Percentiles rank a stretch among this genome's conserved stretches.
Evolutionary conservation across 495 filamentous ascomycete species (phyloP).

Genomic region (Penicillium tannophilum): DNA sequence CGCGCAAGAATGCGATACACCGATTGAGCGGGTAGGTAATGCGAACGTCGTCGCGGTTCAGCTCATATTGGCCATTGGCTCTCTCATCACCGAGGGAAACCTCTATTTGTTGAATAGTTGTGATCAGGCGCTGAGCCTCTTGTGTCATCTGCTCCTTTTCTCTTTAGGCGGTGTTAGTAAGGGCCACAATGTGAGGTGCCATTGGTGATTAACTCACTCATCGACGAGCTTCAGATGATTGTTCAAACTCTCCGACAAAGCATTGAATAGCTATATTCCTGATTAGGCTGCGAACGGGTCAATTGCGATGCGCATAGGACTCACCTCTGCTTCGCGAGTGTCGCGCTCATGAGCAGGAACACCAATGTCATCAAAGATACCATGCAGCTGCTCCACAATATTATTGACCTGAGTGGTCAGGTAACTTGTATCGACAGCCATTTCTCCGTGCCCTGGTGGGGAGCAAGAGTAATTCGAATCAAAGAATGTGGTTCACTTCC

Average conservation of each 20-base stretch:
- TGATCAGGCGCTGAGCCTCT: conserved; percentile 84
- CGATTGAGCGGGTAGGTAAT: conserved; percentile 78
- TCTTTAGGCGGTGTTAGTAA: conserved; percentile 36
- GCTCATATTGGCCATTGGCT: conserved; percentile 59
- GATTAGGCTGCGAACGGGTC: conserved; percentile 7
- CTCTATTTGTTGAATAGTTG: conserved; percentile 89
- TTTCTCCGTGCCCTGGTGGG: conserved; percentile 32
- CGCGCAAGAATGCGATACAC: conserved; percentile 77
- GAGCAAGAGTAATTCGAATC: conserved; percentile 8
- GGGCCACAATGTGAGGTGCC: background rate
- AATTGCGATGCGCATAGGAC: conserved; percentile 18
- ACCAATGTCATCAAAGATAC: conserved; percentile 94
- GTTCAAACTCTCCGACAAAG: conserved; percentile 83
- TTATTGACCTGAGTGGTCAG: conserved; percentile 90
- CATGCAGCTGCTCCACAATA: conserved; percentile 87
- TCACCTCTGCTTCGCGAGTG: conserved; percentile 79
- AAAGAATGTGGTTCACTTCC: conserved; percentile 22
- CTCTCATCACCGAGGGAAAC: conserved; percentile 77
- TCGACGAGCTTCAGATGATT: conserved; percentile 80
- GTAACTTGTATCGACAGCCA: conserved; percentile 89
- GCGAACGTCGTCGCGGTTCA: conserved; percentile 65
- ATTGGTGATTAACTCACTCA: conserved; percentile 46
- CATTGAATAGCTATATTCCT: conserved; percentile 70
- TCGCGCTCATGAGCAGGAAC: conserved; percentile 89
- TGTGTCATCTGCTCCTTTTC: conserved; percentile 88